Evolutionary conservation across 139 green algal genomes (phyloP).

Genomic region (Astrephomene gubernaculifera): DNA sequence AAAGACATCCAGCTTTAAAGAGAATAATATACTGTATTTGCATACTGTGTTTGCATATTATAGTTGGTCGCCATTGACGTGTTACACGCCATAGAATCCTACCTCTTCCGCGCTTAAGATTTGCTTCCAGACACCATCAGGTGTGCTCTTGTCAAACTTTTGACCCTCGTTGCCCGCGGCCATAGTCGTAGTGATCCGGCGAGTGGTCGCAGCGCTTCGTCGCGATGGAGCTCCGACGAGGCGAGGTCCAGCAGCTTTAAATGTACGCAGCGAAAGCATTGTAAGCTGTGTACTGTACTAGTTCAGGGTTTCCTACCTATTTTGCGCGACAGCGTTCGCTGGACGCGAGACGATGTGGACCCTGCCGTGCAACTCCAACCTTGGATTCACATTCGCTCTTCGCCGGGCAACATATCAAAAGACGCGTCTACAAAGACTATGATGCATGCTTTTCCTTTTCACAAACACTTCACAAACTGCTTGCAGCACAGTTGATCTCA

Average conservation of each 20-base stretch:
- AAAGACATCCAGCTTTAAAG: no score
- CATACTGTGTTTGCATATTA: no score
- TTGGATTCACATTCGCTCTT: no score
- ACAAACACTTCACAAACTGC: neutral
- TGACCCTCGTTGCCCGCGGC: constrained; percentile 8
- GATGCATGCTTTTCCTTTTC: no score
- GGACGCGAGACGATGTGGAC: no score
- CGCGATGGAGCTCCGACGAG: neutral
- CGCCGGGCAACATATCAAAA: no score
- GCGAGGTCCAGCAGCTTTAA: neutral
- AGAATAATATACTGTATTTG: no score
- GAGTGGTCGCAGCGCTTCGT: neutral
- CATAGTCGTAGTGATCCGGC: neutral
- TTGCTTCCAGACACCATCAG: constrained; percentile 66
- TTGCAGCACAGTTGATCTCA: neutral
- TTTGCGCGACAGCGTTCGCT: neutral
- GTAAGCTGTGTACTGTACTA: neutral
- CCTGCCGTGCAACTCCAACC: no score
- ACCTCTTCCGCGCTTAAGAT: constrained; percentile 64
- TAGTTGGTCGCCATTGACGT: no score
- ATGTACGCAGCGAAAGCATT: constrained; percentile 17
- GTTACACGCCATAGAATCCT: no score
- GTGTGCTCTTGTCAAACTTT: constrained; percentile 71
- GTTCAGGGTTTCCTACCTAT: neutral
- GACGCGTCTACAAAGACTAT: no score